Evolutionary conservation across 2,329 filamentous ascomycete genomes (phyloP).

Genomic region (Fusarium algeriense): DNA sequence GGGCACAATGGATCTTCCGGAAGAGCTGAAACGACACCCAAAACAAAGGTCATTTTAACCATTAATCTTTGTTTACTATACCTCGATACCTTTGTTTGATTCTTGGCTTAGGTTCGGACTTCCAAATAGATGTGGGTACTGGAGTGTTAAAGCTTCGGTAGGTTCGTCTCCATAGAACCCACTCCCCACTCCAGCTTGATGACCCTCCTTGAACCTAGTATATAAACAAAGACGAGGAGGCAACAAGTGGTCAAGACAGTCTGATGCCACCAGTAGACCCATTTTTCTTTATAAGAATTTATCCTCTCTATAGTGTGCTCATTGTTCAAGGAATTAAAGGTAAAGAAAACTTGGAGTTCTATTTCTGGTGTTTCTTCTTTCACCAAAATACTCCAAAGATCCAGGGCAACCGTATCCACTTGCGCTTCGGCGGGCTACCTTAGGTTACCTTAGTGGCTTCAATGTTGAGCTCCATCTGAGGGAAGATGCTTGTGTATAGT

Average conservation of each 20-base stretch:
- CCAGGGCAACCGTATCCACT: constrained; percentile 16
- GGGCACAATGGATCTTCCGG: too few relatives aligned
- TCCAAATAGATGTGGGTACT: neutral
- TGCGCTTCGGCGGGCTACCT: neutral
- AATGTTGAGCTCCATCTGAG: neutral
- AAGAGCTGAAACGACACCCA: neutral
- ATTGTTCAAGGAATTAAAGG: neutral
- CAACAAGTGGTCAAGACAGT: neutral
- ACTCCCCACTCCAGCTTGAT: neutral
- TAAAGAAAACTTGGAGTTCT: neutral
- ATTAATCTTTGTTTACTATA: neutral
- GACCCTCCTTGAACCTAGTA: neutral
- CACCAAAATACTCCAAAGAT: neutral
- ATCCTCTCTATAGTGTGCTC: neutral
- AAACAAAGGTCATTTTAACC: neutral
- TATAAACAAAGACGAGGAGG: neutral
- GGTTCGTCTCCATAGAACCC: neutral
- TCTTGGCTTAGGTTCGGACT: neutral
- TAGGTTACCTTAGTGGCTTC: neutral
- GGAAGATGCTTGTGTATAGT: neutral
- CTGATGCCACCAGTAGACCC: neutral
- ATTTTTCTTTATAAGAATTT: neutral
- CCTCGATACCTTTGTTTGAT: neutral
- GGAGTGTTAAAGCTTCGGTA: neutral
- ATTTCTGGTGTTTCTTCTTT: neutral